Conservation (phyloP, 139 green algal genomes). For the Picochlorum sp. region DNA sequence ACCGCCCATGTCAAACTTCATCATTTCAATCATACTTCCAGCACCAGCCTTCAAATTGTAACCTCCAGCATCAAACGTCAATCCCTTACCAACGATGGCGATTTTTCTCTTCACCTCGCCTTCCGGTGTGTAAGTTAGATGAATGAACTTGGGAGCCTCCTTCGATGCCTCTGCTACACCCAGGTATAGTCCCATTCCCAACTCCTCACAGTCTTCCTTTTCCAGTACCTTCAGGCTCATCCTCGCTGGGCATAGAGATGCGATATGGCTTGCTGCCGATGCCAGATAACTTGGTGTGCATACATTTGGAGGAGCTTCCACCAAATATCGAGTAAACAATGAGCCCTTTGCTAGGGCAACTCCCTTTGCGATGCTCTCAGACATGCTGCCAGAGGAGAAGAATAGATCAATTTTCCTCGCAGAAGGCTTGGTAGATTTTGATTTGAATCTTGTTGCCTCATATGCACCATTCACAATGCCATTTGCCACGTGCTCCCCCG, state of each 20-base stretch:
- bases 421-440: constrained; percentile 43
- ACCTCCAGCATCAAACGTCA: constrained; percentile 53
- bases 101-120: constrained; percentile 50
- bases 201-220: constrained; percentile 72
- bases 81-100: constrained; percentile 85
- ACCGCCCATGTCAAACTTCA: constrained; percentile 91
- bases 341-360: constrained; percentile 43
- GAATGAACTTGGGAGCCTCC: constrained; percentile 91
- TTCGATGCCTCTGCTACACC: constrained; percentile 76
- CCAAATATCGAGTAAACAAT: constrained; percentile 65
- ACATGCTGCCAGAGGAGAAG: constrained; percentile 13
- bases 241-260: constrained; percentile 37
- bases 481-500: constrained; percentile 18
- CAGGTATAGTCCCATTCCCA: constrained; percentile 93
- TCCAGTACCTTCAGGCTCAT: constrained; percentile 68
- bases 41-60: constrained; percentile 97
- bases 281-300: constrained; percentile 83
- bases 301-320: constrained; percentile 92
- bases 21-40: constrained; percentile 89
- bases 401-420: constrained; percentile 51
- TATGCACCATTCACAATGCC: constrained; percentile 67
- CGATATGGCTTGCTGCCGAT: constrained; percentile 52
- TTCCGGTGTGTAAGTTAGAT: constrained; percentile 83
- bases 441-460: constrained; percentile 86
- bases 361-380: constrained; percentile 20